A percentile compares a stretch with the other conserved stretches of the same genome.
Conservation (phyloP, 106 monocot species). For the Acorus gramineus region DNA sequence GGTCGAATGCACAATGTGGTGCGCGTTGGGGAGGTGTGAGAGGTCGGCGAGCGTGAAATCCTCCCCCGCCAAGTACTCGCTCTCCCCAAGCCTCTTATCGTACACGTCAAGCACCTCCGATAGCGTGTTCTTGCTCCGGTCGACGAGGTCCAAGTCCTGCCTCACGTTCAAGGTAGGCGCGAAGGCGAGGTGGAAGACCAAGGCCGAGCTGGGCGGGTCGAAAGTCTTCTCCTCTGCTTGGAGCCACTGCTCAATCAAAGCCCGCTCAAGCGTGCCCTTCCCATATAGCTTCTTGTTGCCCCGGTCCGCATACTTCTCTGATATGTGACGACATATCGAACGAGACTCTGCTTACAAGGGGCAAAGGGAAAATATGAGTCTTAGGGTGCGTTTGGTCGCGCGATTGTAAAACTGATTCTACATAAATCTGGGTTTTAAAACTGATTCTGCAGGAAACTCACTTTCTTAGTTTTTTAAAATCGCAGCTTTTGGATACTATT, state of each 20-base stretch:
- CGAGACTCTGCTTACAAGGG: conserved; percentile 9
- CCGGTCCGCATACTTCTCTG: conserved; percentile 6
- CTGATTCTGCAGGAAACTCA: too few species aligned
- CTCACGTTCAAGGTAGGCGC: neutral
- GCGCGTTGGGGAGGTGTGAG: conserved; percentile 19
- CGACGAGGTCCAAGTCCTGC: neutral
- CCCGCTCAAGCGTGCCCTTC: conserved; percentile 13
- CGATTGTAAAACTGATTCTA: too few species aligned
- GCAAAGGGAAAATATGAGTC: too few species aligned
- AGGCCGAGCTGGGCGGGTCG: conserved; percentile 7
- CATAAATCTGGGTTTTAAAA: too few species aligned
- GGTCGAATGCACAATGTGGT: conserved; percentile 2
- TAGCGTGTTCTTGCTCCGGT: conserved; percentile 8
- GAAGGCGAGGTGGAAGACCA: conserved; percentile 19
- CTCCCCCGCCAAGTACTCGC: conserved; percentile 16
- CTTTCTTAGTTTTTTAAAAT: too few species aligned
- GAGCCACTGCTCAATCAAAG: conserved; percentile 22
- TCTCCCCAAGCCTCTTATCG: conserved; percentile 11
- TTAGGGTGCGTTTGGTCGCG: too few species aligned
- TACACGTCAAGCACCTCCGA: conserved; percentile 14
- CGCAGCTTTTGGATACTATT: too few species aligned
- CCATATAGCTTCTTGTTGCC: conserved; percentile 18
- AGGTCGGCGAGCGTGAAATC: conserved; percentile 25
- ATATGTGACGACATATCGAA: conserved; percentile 11
- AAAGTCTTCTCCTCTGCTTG: conserved; percentile 13